Base-by-base conservation (phyloP, 2,329 filamentous ascomycete species). In the Monilinia aucupariae region DNA sequence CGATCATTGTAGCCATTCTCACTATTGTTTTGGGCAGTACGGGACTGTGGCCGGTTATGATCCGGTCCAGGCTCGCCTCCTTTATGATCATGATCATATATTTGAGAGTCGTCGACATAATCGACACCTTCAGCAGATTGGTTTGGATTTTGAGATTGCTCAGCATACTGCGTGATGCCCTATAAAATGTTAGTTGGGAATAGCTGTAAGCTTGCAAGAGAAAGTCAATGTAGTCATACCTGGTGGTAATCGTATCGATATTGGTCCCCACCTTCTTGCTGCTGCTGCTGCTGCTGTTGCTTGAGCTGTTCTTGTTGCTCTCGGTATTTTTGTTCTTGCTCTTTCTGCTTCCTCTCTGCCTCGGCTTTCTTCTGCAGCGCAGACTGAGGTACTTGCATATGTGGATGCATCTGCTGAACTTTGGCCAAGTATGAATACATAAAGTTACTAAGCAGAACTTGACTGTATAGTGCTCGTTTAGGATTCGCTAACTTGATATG, bases 401-500 rank as follows among this genome's bases (percentile, higher is more conserved):
- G 91, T 50, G 94, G 94, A 75, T 99, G 94, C 91, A 97, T 97
- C 72, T 96, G 92, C 77, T 99, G 94, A 52, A 99, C 94, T 76
- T 97, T 99, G 66, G 94, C 94, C 68, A 99, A 83, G 75, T 99
- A 99, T 63, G 92, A 94, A 78, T 99, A 99, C 94, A 99, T 99
- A 77, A 99, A 99, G 75, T 99, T 99, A 77, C 92, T 97, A 69
- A 99, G 83, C 64, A 99, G 81, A 27, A 99, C 94, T 76, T 99
- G 94, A 65, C 93, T 97, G 73, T 96, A 89, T 59, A 99, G 78
- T 48, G 93, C 90, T 62, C 94, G 88, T 51, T 93, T 87, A 45
- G 94, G 94, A 73, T 99, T 97, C n/a, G 94, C 94, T 65, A 99
- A 85, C 76, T 99, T 99, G 78, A 97, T 96, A 74, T 99, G 94